Conservation (phyloP, 1,139 yeast genomes). For the Hyphopichia wangnamkhiaoensis region DNA sequence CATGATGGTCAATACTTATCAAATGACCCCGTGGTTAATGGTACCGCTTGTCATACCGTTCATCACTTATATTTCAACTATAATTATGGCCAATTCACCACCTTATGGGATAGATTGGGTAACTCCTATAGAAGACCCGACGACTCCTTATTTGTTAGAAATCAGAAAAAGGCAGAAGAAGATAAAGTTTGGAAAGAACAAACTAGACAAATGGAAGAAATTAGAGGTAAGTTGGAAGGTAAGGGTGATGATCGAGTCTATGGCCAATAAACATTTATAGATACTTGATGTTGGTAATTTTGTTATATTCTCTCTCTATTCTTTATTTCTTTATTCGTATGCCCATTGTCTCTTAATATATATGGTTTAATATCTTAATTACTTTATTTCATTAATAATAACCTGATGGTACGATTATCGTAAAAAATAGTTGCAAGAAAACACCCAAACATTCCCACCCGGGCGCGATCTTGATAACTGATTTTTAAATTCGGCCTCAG, state of each 20-base stretch:
- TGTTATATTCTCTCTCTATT: too few relatives aligned
- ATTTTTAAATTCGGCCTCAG: too few relatives aligned
- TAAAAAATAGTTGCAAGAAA: too few relatives aligned
- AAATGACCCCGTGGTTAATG: constrained; percentile 90
- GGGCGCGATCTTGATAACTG: too few relatives aligned
- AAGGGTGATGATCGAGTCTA: constrained; percentile 56
- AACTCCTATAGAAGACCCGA: constrained; percentile 93
- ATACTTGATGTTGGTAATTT: too few relatives aligned
- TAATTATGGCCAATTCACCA: constrained; percentile 97
- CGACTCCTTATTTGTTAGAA: constrained; percentile 73
- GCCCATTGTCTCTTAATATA: too few relatives aligned
- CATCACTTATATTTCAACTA: constrained; percentile 96
- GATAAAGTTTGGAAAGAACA: constrained; percentile 75
- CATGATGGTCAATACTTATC: constrained; percentile 97
- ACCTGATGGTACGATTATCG: too few relatives aligned
- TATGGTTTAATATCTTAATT: too few relatives aligned
- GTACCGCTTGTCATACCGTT: constrained; percentile 97
- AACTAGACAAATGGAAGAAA: constrained; percentile 72
- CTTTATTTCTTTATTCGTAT: too few relatives aligned
- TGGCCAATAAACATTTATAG: constrained; percentile 13
- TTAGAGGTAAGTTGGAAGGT: constrained; percentile 80
- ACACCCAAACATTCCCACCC: too few relatives aligned
- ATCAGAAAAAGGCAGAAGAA: constrained; percentile 43
- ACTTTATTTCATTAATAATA: too few relatives aligned
- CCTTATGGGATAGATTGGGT: constrained; percentile 96